These are phyloP conservation scores for Colletotrichum orbiculare DNA, from an alignment of 2,329 filamentous ascomycete species.

Conservation along the genomic window DNA sequence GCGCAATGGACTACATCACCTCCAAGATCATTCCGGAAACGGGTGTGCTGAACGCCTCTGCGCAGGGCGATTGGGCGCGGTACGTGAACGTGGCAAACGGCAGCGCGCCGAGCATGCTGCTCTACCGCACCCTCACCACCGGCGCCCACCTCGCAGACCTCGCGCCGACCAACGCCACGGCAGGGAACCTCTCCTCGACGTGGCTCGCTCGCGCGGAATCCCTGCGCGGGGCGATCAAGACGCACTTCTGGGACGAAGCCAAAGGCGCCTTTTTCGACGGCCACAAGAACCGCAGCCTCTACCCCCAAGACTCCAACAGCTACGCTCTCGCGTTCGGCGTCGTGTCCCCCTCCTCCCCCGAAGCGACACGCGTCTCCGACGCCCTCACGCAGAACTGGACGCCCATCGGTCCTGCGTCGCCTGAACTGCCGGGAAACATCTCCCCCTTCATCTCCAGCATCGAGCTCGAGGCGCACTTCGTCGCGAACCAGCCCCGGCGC, in stretches of 20 bases:
- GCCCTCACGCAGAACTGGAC: constrained; percentile 64
- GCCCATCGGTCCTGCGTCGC: constrained; percentile 63
- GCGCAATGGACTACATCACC: constrained; percentile 44
- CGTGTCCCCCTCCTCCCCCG: constrained; percentile 45
- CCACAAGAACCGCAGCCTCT: constrained; percentile 58
- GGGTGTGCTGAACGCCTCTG: constrained; percentile 57
- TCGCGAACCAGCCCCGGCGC: constrained; percentile 57
- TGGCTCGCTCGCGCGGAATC: constrained; percentile 54
- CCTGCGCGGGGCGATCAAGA: constrained; percentile 58
- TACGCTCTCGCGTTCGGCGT: constrained; percentile 64
- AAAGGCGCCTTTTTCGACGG: constrained; percentile 67
- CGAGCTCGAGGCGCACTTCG: constrained; percentile 68
- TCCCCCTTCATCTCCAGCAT: constrained; percentile 69
- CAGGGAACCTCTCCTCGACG: constrained; percentile 45
- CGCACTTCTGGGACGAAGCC: constrained; percentile 58
- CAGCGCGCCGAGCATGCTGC: constrained; percentile 57
- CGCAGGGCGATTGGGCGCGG: constrained; percentile 62
- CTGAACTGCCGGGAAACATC: constrained; percentile 68
- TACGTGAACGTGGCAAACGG: constrained; percentile 60
- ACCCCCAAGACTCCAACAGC: constrained; percentile 71
- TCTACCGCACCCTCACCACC: constrained; percentile 65
- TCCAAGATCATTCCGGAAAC: constrained; percentile 41
- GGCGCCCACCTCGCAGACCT: constrained; percentile 62
- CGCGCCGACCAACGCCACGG: constrained; percentile 48
- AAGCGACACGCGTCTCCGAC: constrained; percentile 53